These are phyloP conservation scores for Colletotrichum cuscutae DNA, from an alignment of 2,329 filamentous ascomycete genomes.

Conservation along the genomic window DNA sequence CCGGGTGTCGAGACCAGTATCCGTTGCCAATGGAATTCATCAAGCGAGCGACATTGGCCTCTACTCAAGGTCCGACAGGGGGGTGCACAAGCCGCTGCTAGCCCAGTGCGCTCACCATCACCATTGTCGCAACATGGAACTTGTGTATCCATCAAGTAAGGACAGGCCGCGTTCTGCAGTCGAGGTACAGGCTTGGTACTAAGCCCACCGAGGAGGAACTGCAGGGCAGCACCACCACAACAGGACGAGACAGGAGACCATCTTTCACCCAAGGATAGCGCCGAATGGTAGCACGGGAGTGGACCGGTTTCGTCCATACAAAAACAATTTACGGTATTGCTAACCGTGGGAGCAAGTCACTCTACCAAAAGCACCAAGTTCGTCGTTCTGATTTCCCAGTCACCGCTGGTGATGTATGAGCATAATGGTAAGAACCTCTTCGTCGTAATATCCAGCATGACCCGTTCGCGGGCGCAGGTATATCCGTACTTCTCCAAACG, in stretches of 20 bases:
- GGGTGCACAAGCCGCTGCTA: slow-evolving; percentile 25
- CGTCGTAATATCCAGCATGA: neutral
- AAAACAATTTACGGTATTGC: slow-evolving; percentile 11
- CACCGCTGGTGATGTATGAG: neutral
- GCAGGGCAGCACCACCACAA: neutral
- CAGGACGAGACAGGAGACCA: slow-evolving; percentile 20
- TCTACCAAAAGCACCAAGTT: neutral
- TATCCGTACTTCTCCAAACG: neutral
- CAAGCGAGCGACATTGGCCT: slow-evolving; percentile 30
- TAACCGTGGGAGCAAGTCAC: slow-evolving; percentile 5
- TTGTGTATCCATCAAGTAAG: slow-evolving; percentile 15
- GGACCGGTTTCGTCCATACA: slow-evolving; percentile 22
- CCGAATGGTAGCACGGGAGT: slow-evolving; percentile 23
- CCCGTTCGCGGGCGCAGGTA: slow-evolving; percentile 6
- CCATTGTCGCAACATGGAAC: slow-evolving; percentile 5
- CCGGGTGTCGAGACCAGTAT: slow-evolving; percentile 16
- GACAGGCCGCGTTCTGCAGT: slow-evolving; percentile 7
- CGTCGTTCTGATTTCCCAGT: neutral
- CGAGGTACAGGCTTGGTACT: slow-evolving; percentile 6
- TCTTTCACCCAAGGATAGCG: slow-evolving; percentile 21
- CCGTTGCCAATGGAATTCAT: slow-evolving; percentile 9
- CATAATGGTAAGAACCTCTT: neutral
- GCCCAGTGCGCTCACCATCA: slow-evolving; percentile 19
- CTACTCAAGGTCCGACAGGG: slow-evolving; percentile 20
- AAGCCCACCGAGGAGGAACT: neutral